A percentile compares a stretch with the other conserved stretches of the same genome.
phyloP scores from a whole-genome alignment of 805 yeast genomes.

The Kuraishia ogatae region DNA sequence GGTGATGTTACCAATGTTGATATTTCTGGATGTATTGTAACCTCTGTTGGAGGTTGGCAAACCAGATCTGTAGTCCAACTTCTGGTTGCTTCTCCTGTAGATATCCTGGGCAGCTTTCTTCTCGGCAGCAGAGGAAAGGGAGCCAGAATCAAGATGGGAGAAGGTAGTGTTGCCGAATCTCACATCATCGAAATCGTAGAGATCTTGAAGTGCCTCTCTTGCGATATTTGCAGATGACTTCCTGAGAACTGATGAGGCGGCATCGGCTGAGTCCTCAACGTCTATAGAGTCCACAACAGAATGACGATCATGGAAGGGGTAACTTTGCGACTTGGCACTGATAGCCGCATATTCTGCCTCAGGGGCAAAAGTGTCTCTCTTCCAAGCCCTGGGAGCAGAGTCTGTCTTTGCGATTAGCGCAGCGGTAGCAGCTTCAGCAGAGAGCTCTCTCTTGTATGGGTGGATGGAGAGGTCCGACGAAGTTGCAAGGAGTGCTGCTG shows the following conservation, averaged over 20 bases:
- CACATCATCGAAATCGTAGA: slow-evolving; percentile 34
- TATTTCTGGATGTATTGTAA: slow-evolving; percentile 18
- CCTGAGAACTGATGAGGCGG: slow-evolving; percentile 33
- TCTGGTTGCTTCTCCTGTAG: slow-evolving; percentile 2
- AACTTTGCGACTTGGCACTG: slow-evolving; percentile 23
- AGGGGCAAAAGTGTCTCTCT: slow-evolving; percentile 33
- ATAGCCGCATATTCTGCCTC: slow-evolving; percentile 39
- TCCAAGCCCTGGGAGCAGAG: slow-evolving; percentile 40
- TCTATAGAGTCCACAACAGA: slow-evolving; percentile 15
- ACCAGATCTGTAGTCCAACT: slow-evolving; percentile 16
- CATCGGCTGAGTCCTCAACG: slow-evolving; percentile 27
- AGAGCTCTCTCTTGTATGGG: slow-evolving; percentile 52
- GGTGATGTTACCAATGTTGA: slow-evolving; percentile 20
- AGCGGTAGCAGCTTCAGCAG: slow-evolving; percentile 62
- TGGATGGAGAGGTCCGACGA: slow-evolving; percentile 53
- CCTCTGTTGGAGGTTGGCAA: slow-evolving; percentile 17
- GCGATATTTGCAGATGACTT: slow-evolving; percentile 20
- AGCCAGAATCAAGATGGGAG: slow-evolving; percentile 14
- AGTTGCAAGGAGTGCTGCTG: slow-evolving; percentile 72
- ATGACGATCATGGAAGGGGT: slow-evolving; percentile 16
- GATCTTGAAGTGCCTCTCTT: slow-evolving; percentile 27
- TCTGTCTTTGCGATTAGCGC: slow-evolving; percentile 41
- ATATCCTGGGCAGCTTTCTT: slow-evolving; percentile 6
- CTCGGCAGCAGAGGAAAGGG: slow-evolving; percentile 9
- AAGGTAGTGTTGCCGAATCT: slow-evolving; percentile 28